Evolutionary conservation across 1,139 yeast genomes (phyloP), one percentile per base, ranked within the genome.

Genomic region (Geotrichum histeridarum): DNA sequence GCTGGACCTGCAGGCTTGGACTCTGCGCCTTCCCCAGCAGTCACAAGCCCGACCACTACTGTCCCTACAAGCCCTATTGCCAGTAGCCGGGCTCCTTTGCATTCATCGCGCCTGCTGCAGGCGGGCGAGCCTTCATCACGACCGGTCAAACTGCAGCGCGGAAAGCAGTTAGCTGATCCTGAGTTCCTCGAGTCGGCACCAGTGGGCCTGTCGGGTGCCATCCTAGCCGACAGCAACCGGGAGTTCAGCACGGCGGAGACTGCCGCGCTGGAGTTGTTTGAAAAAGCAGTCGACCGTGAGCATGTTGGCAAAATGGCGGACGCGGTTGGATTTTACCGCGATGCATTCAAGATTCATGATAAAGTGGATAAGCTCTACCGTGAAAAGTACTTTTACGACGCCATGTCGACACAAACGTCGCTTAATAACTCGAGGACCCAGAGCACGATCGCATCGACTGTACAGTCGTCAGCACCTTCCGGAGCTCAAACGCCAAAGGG

Each of bases 291-390:
- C 0, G 82, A 78, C 53, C 83, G 82, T 63, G 97, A 90, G 69
- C 73, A 79, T 31, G 79, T 76, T 51, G 96, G 96, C 0, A 74
- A 81, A 57, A 77, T 90, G 80, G 77, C 87, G 4, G 96, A 89
- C 64, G 96, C 97, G 0, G 82, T 88, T 38, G 79, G 75, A 44
- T 77, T 73, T 59, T 90, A 90, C 70, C 74, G 96, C 56, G 77
- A 77, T 59, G 96, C 96, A 0, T 80, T 83, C 67, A 82, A 77
- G 44, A 51, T 54, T 41, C 58, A 65, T 66, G 84, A 80, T 4
- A 77, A 77, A 53, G 90, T 89, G 5, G 96, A 90, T 64, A 71
- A 77, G 56, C 69, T 81, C 27, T 88, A 88, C 67, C 73, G 95
- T 31, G 77, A 79, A 57, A 80, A 78, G 61, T 63, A 66, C 57